Percentiles rank a stretch among this genome's conserved stretches.
Evolutionary conservation across 2,329 filamentous ascomycete species (phyloP).

Genomic region (Trichophyton schoenleinii): DNA sequence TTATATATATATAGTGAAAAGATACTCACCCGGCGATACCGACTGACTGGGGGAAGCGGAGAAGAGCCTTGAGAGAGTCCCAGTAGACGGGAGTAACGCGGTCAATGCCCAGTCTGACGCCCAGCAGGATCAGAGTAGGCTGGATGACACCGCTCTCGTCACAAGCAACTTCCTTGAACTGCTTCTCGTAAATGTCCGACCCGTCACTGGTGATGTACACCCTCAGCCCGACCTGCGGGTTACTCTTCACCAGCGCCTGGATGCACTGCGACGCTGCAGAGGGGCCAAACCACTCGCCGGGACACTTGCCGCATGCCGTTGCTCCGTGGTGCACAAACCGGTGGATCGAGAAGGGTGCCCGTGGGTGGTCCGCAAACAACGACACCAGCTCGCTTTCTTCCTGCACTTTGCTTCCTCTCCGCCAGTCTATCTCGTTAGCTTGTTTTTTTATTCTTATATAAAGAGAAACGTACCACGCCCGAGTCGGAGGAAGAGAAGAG

Average conservation of each 20-base stretch:
- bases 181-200: slow-evolving; percentile 85
- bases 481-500: slow-evolving; percentile 57
- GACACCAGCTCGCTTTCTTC: slow-evolving; percentile 62
- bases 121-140: slow-evolving; percentile 78
- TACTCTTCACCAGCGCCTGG: slow-evolving; percentile 64
- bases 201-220: slow-evolving; percentile 87
- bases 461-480: slow-evolving; percentile 54
- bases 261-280: slow-evolving; percentile 91
- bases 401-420: slow-evolving; percentile 44
- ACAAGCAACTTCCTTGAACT: slow-evolving; percentile 60
- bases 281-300: slow-evolving; percentile 98
- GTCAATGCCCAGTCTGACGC: slow-evolving; percentile 81
- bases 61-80: slow-evolving; percentile 72
- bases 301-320: slow-evolving; percentile 77
- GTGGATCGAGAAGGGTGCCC: slow-evolving; percentile 86
- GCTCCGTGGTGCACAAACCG: slow-evolving; percentile 85
- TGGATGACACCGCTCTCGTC: slow-evolving; percentile 47
- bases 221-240: slow-evolving; percentile 50
- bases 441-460: background rate
- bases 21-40: slow-evolving; percentile 72
- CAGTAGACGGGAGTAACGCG: slow-evolving; percentile 91
- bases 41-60: slow-evolving; percentile 85
- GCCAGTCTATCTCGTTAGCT: slow-evolving; percentile 50
- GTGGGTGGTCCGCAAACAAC: slow-evolving; percentile 74
- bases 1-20: background rate